Conservation (phyloP, 108 stramenopile species). For the Thalassiosira profunda region DNA sequence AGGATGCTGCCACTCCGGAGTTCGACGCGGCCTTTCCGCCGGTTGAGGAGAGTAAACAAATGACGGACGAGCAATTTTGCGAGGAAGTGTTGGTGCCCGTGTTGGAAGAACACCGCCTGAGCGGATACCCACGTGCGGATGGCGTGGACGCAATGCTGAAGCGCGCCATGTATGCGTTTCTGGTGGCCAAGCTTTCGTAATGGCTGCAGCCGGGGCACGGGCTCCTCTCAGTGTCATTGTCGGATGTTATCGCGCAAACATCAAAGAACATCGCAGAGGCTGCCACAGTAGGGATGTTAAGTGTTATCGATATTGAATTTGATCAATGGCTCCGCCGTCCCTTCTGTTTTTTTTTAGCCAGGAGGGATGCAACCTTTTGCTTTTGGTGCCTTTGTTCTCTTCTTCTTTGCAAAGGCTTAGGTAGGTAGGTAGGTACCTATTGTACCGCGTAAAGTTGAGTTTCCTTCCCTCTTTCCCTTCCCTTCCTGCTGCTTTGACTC, state of each 20-base stretch:
- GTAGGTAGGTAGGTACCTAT: not conserved
- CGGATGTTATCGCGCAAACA: no score
- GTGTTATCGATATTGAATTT: no score
- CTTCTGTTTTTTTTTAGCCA: no score
- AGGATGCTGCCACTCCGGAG: not conserved
- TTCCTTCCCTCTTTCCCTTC: not conserved
- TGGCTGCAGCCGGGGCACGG: no score
- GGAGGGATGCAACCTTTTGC: not conserved
- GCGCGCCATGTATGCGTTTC: not conserved
- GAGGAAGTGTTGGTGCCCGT: not conserved
- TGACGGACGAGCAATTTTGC: not conserved
- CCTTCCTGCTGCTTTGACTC: not conserved
- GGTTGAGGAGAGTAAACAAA: not conserved
- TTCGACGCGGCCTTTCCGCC: conserved; percentile 2
- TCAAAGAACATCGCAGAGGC: no score
- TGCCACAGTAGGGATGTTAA: no score
- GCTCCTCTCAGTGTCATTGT: no score
- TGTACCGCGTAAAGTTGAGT: not conserved
- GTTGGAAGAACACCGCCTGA: not conserved
- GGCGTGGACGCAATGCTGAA: conserved; percentile 6
- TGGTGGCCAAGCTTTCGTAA: no score
- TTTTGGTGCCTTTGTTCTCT: not conserved
- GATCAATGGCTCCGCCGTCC: no score
- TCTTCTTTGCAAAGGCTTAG: not conserved
- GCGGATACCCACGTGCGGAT: not conserved